These are phyloP conservation scores for Shiraia sp. DNA, from an alignment of 2,329 filamentous ascomycete genomes.

Conservation along the genomic window DNA sequence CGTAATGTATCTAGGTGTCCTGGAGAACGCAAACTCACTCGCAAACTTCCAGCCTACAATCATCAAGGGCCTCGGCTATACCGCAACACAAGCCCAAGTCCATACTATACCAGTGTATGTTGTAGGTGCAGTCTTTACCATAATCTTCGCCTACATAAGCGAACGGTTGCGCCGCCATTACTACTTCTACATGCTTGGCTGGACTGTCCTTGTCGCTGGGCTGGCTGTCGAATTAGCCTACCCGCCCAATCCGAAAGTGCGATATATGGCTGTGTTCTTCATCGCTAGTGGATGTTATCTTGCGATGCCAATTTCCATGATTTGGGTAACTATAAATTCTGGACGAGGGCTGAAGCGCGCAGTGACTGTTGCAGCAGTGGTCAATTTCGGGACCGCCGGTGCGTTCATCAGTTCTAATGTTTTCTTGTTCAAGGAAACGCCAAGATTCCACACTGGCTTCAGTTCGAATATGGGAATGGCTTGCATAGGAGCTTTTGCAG, in stretches of 20 bases:
- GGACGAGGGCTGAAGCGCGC: slow-evolving; percentile 32
- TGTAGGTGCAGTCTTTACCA: slow-evolving; percentile 31
- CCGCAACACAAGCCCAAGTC: slow-evolving; percentile 37
- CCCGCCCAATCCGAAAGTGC: slow-evolving; percentile 42
- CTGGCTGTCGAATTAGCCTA: slow-evolving; percentile 56
- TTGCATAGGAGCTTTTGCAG: slow-evolving; percentile 41
- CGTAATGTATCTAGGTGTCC: slow-evolving; percentile 32
- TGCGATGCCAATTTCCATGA: slow-evolving; percentile 59
- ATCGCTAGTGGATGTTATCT: slow-evolving; percentile 59
- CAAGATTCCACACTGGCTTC: slow-evolving; percentile 32
- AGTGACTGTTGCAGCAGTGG: slow-evolving; percentile 23
- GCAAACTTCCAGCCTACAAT: slow-evolving; percentile 42
- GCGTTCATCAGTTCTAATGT: slow-evolving; percentile 57
- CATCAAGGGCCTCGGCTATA: slow-evolving; percentile 41
- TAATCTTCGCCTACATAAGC: slow-evolving; percentile 33
- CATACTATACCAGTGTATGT: slow-evolving; percentile 43
- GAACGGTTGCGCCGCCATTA: slow-evolving; percentile 34
- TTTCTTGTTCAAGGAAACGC: slow-evolving; percentile 30
- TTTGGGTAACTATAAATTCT: slow-evolving; percentile 60
- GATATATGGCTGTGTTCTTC: slow-evolving; percentile 59
- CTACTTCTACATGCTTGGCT: slow-evolving; percentile 35
- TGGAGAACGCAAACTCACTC: slow-evolving; percentile 39
- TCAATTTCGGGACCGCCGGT: slow-evolving; percentile 56
- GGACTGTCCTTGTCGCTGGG: slow-evolving; percentile 49
- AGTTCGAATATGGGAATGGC: slow-evolving; percentile 33